Conservation (phyloP, 2,329 filamentous ascomycete species). For the Colletotrichum incanum region DNA sequence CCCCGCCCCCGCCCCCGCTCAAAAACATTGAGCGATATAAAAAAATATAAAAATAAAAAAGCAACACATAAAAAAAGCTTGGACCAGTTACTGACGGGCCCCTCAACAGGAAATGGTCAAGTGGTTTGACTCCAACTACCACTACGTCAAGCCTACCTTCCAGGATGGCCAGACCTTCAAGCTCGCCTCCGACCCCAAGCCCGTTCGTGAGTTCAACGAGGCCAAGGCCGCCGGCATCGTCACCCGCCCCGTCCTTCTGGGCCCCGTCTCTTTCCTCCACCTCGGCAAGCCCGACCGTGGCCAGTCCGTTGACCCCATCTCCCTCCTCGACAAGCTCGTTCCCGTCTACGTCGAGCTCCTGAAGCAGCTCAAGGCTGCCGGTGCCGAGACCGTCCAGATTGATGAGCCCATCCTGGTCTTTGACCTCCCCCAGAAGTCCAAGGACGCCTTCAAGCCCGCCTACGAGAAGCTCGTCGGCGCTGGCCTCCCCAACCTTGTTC, state of each 20-base stretch:
- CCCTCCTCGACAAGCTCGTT: slow-evolving; percentile 92
- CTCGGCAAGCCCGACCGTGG: slow-evolving; percentile 98
- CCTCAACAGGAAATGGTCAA: slow-evolving; percentile 89
- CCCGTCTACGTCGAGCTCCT: slow-evolving; percentile 96
- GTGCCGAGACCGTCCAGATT: slow-evolving; percentile 97
- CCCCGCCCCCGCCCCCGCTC: slow-evolving; percentile 35
- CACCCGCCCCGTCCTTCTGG: slow-evolving; percentile 95
- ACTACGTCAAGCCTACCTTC: slow-evolving; percentile 99
- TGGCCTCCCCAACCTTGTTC: slow-evolving; percentile 88
- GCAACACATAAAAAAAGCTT: slow-evolving; percentile 14
- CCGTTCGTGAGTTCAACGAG: slow-evolving; percentile 93
- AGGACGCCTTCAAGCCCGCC: slow-evolving; percentile 97
- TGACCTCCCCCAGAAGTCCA: slow-evolving; percentile 90
- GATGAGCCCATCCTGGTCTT: slow-evolving; percentile 98
- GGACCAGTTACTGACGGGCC: slow-evolving; percentile 26
- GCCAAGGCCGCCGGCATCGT: slow-evolving; percentile 96
- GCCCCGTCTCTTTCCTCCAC: slow-evolving; percentile 96
- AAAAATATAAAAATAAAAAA: slow-evolving; percentile 52
- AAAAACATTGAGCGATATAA: slow-evolving; percentile 55
- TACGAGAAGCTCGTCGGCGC: slow-evolving; percentile 90
- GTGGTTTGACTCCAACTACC: slow-evolving; percentile 99
- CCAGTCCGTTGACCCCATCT: slow-evolving; percentile 93
- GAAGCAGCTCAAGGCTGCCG: slow-evolving; percentile 92
- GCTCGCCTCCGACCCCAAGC: slow-evolving; percentile 90
- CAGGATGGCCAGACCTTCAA: slow-evolving; percentile 98